Base-by-base conservation (phyloP, 768 basidiomycete species). In the Polyporus arcularius region DNA sequence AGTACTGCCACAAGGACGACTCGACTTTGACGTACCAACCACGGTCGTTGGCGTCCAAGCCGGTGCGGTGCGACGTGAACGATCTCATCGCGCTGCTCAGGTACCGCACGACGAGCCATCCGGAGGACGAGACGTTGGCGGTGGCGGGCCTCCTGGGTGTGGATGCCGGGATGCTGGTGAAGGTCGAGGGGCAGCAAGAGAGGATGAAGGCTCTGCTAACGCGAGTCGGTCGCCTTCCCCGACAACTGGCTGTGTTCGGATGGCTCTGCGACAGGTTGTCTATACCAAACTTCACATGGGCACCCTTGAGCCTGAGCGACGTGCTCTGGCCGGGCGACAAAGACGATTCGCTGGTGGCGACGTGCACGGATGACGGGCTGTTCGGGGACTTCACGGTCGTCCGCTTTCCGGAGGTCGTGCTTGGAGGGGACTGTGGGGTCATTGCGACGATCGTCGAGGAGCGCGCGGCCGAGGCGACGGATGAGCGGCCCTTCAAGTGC, bases 161-260 rank as follows among this genome's bases (percentile, higher is more conserved):
- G 30, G 54, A 61, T 38, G 48, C 41, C 16, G 31, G 8, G 6
- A 26, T 45, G 45, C 43, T 60, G 4, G 16, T 55, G 30, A 5
- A 32, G 28, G 26, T 53, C 10, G 32, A 32, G 2, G 31, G 39
- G 5, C 43, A 28, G 1, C 31, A 39, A 12, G 46, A 46, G n/a
- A 51, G 58, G n/a, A 54, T 60, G 52, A 38, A 30, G 47, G 31
- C 58, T 2, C 43, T 60, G 7, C 58, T 60, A 26, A 30, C 54
- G 26, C 9, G 31, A 2, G n/a, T 51, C 2, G 30, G 50, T 12
- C 9, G 15, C 38, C 2, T 59, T 35, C 21, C 21, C 21, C 21
- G 21, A 2, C 21, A 26, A 26, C 21, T 26, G 21, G 21, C 21
- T 1, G 21, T 26, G 21, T 26, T 26, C 21, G 21, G 21, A 26